Evolutionary conservation across 805 yeast species (phyloP).

Genomic region (Saccharomycopsis selenospora): DNA sequence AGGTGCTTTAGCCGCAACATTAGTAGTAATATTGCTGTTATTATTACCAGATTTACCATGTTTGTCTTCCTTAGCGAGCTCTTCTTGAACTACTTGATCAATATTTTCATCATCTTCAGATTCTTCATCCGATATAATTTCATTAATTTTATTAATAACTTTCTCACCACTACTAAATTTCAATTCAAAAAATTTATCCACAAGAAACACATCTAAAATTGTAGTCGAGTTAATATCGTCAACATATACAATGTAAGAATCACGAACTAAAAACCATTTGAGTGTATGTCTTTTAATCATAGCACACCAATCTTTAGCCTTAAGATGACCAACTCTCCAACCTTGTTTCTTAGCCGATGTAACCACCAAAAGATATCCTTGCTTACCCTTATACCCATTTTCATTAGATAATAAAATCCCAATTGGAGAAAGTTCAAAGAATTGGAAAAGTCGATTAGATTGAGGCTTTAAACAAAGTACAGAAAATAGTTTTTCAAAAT

Average conservation of each 20-base stretch:
- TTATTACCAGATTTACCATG: conserved; percentile 30
- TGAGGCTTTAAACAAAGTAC: conserved; percentile 67
- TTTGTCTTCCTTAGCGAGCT: conserved; percentile 22
- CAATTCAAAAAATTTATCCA: conserved; percentile 66
- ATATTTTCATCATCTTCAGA: too few species aligned
- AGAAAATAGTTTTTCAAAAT: conserved; percentile 54
- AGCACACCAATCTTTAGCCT: conserved; percentile 66
- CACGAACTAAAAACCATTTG: conserved; percentile 89
- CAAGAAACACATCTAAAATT: conserved; percentile 83
- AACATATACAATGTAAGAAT: conserved; percentile 77
- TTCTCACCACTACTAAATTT: conserved; percentile 39
- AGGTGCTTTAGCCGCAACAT: too few species aligned
- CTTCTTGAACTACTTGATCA: conserved; percentile 22
- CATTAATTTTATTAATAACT: conserved; percentile 13
- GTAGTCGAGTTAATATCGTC: conserved; percentile 80
- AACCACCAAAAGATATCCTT: conserved; percentile 74
- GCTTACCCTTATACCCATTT: conserved; percentile 75
- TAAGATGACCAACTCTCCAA: conserved; percentile 90
- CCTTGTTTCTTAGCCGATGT: conserved; percentile 86
- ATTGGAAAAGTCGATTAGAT: conserved; percentile 74
- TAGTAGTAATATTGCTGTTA: too few species aligned
- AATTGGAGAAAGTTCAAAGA: conserved; percentile 84
- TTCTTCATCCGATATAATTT: too few species aligned
- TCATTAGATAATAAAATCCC: conserved; percentile 79
- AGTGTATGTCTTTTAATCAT: conserved; percentile 88